These are phyloP conservation scores for Kregervanrija pseudodelftensis DNA, from an alignment of 805 yeast species.

Conservation along the genomic window DNA sequence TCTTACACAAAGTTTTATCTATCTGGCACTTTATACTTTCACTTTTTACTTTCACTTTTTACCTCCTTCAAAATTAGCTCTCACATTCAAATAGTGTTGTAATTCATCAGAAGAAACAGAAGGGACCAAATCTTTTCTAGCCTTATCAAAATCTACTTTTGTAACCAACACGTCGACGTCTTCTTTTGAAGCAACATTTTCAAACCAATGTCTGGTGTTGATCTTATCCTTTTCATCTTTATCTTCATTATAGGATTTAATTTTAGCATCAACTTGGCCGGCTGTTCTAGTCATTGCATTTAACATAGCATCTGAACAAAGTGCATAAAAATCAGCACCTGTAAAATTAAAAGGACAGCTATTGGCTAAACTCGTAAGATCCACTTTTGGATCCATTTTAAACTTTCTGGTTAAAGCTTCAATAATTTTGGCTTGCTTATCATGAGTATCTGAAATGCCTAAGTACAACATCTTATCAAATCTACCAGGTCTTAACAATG, in stretches of 20 bases:
- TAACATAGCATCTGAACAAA: slow-evolving; percentile 92
- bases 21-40: neutral
- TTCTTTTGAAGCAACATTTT: slow-evolving; percentile 57
- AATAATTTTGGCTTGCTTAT: slow-evolving; percentile 77
- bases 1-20: neutral
- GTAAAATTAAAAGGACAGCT: slow-evolving; percentile 85
- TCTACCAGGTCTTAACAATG: slow-evolving; percentile 86
- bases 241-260: slow-evolving; percentile 41
- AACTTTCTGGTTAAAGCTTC: slow-evolving; percentile 87
- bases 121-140: slow-evolving; percentile 65
- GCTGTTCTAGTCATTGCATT: slow-evolving; percentile 95
- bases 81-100: slow-evolving; percentile 70
- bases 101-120: slow-evolving; percentile 86
- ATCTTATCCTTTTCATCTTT: slow-evolving; percentile 34
- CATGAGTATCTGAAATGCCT: slow-evolving; percentile 88
- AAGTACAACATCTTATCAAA: slow-evolving; percentile 92
- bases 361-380: slow-evolving; percentile 52
- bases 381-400: slow-evolving; percentile 50
- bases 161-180: slow-evolving; percentile 67
- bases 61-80: slow-evolving; percentile 75
- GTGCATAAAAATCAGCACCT: slow-evolving; percentile 96
- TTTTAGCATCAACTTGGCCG: slow-evolving; percentile 58
- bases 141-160: slow-evolving; percentile 70
- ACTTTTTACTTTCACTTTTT: slow-evolving; percentile 44
- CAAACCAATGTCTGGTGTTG: slow-evolving; percentile 86